Conservation (phyloP, 1,284 basidiomycete genomes). For the Ceratobasidium sp. region DNA sequence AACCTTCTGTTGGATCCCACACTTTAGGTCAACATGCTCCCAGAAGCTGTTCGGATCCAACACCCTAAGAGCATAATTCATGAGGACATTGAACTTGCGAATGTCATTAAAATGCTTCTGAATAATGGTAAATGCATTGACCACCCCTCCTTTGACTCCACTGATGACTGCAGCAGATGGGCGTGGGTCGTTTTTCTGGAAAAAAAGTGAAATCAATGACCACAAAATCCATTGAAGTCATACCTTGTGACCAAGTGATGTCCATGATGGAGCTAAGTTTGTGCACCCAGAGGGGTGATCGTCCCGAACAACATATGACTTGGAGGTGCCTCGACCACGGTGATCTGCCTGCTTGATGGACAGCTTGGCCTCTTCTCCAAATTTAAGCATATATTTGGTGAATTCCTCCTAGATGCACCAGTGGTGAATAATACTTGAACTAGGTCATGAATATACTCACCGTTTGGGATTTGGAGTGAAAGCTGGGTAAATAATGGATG, state of each 20-base stretch:
- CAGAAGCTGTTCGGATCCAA: not conserved
- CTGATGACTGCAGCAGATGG: not conserved
- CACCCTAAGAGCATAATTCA: not conserved
- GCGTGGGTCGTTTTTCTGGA: not conserved
- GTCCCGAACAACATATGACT: no score
- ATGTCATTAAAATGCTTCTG: not conserved
- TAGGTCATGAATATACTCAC: not conserved
- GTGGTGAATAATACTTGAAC: not conserved
- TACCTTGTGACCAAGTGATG: no score
- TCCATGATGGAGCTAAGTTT: no score
- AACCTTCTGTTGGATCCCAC: not conserved
- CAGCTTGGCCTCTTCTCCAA: not conserved
- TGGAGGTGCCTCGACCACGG: no score
- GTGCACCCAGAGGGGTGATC: no score
- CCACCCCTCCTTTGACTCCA: not conserved
- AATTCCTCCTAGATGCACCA: not conserved
- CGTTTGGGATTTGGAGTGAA: not conserved
- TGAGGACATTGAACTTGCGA: not conserved
- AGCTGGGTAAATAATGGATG: not conserved
- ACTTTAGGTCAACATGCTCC: not conserved
- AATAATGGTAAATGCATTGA: not conserved
- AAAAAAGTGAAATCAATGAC: no score
- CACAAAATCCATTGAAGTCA: no score
- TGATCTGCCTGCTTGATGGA: no score
- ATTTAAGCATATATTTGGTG: not conserved